Base-by-base conservation (phyloP, 1,284 basidiomycete genomes). In the Malassezia equina region DNA sequence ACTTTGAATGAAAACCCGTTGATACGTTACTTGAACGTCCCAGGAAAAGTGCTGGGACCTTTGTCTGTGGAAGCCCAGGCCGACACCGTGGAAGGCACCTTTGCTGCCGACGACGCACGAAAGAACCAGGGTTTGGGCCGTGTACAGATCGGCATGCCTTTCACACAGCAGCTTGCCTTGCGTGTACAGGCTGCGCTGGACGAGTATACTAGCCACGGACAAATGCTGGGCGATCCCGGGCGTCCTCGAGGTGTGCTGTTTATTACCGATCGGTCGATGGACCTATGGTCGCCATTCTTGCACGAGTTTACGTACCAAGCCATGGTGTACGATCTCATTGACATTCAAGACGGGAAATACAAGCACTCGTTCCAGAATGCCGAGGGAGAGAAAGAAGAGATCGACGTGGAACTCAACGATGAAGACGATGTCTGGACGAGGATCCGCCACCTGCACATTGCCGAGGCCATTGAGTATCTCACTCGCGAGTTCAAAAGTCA, bases 231-330 rank as follows among this genome's bases (percentile, higher is more conserved):
- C 32, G 86, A 88, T 60, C 77, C 81, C 1, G 77, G 79, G 12
- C 79, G 89, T 56, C 85, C 85, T n/a, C 82, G 86, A 51, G 83
- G 81, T 7, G 86, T 89, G 12, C 77, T 98, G 31, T 82, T 98
- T 67, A 86, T 99, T 62, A 93, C 91, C 1, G 94, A 99, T 75
- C 83, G 94, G 15, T 82, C 90, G 2, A 90, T 99, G 86, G 94
- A 99, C 76, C 84, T 85, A 59, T 75, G 86, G 15, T 86, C 89
- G 1, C 93, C 94, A 0, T 82, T 96, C 61, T 75, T 96, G 41
- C 94, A 99, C 74, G 94, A 98, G 70, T 98, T 99, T 72, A 95
- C 90, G 34, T 99, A 98, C 75, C 94, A 98, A 75, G 93, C 94
- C 0, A 99, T 99, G 94, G 86, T 84, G 47, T 90, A 93, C 67